Evolutionary conservation across 805 yeast species (phyloP).

Genomic region (Suhomyces kilbournensis): DNA sequence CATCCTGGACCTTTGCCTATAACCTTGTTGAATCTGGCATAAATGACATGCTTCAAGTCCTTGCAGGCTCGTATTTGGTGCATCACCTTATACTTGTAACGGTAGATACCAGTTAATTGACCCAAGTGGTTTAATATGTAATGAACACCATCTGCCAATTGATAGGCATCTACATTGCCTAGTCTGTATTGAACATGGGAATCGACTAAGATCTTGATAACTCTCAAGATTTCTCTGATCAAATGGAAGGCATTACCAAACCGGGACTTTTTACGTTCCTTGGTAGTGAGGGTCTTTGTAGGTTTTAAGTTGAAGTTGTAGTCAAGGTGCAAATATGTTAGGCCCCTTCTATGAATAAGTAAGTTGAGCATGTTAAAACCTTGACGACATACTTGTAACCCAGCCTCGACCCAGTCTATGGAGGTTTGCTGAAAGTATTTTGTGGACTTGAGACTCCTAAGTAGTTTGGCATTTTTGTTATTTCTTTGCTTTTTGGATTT

Average conservation of each 20-base stretch:
- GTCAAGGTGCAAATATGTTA: conserved; percentile 89
- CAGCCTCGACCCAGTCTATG: conserved; percentile 98
- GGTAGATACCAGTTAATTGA: conserved; percentile 91
- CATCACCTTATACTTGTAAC: conserved; percentile 97
- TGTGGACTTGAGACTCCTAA: conserved; percentile 68
- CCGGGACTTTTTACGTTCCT: conserved; percentile 91
- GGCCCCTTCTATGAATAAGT: conserved; percentile 83
- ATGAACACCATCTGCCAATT: conserved; percentile 90
- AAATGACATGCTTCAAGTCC: conserved; percentile 89
- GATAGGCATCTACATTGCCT: conserved; percentile 90
- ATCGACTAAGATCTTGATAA: conserved; percentile 85
- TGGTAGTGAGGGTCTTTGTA: conserved; percentile 91
- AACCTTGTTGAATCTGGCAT: conserved; percentile 74
- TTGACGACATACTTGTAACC: conserved; percentile 86
- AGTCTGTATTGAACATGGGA: conserved; percentile 88
- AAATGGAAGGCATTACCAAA: conserved; percentile 96
- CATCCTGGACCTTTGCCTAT: conserved; percentile 98
- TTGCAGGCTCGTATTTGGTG: conserved; percentile 96
- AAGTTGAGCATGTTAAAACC: conserved; percentile 92
- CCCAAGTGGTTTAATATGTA: conserved; percentile 92
- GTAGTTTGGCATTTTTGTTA: conserved; percentile 53
- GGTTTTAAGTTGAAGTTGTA: conserved; percentile 96
- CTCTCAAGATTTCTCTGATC: conserved; percentile 81
- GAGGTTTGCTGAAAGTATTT: conserved; percentile 89
- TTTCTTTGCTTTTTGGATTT: conserved; percentile 33